Conservation (phyloP, 2,329 filamentous ascomycete species). For the Fusarium sacchari region DNA sequence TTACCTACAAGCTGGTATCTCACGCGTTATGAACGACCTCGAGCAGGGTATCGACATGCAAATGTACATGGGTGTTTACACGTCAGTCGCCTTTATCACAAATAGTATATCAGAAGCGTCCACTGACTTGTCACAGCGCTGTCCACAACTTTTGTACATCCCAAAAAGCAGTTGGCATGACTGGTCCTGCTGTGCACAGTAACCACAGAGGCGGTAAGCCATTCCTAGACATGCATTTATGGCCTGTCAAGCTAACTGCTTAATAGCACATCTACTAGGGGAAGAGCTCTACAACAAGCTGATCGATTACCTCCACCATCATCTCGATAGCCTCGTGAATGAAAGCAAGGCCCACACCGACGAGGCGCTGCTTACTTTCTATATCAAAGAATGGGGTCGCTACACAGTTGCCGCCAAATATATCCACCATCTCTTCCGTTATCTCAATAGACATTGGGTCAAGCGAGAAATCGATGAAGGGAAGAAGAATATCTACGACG, state of each 20-base stretch:
- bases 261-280: constrained; percentile 85
- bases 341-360: constrained; percentile 84
- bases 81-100: constrained; percentile 60
- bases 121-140: constrained; percentile 66
- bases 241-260: constrained; percentile 21
- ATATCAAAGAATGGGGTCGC: constrained; percentile 95
- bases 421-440: constrained; percentile 95
- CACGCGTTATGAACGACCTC: constrained; percentile 92
- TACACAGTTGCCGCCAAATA: constrained; percentile 97
- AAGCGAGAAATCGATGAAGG: constrained; percentile 99
- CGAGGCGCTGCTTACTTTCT: constrained; percentile 89
- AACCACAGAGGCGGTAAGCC: constrained; percentile 69
- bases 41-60: constrained; percentile 94
- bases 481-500: constrained; percentile 97
- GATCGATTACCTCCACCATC: constrained; percentile 82
- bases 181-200: constrained; percentile 52
- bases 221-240: not conserved
- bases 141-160: constrained; percentile 99
- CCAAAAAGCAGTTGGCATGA: constrained; percentile 84
- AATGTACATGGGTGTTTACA: constrained; percentile 98
- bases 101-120: not conserved
- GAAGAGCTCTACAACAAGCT: constrained; percentile 96
- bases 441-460: constrained; percentile 98
- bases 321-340: constrained; percentile 76
- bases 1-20: constrained; percentile 88